These are phyloP conservation scores for Ogataea methanolica DNA, from an alignment of 805 yeast genomes.

Conservation along the genomic window DNA sequence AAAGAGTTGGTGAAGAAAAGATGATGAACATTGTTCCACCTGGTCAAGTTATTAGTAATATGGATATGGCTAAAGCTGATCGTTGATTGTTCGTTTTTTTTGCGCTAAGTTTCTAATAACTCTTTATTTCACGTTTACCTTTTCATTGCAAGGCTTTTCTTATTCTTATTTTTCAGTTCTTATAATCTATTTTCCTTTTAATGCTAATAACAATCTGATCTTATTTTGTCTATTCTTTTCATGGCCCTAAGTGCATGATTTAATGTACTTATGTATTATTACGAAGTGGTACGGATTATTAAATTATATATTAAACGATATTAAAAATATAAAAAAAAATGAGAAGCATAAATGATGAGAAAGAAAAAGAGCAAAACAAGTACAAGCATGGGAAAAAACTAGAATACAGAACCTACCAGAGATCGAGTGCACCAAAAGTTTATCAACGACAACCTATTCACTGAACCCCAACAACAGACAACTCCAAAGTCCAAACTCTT, in stretches of 20 bases:
- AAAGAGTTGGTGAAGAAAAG: conserved; percentile 56
- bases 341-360: not conserved
- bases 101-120: not conserved
- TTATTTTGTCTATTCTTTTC: no score
- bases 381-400: not conserved
- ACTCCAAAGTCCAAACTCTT: conserved; percentile 94
- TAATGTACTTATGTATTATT: no score
- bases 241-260: no score
- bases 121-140: not conserved
- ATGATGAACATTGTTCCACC: conserved; percentile 64
- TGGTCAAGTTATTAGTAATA: conserved; percentile 35
- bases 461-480: conserved; percentile 83
- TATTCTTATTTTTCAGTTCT: not conserved
- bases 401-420: no score
- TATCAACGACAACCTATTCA: conserved; percentile 12
- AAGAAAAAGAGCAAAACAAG: not conserved
- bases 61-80: conserved; percentile 15
- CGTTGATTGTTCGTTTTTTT: not conserved
- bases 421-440: no score
- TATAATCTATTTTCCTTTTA: not conserved
- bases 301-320: no score
- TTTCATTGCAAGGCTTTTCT: not conserved
- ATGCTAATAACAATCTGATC: no score
- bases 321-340: no score
- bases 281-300: no score